phyloP scores from a whole-genome alignment of 2,329 filamentous ascomycete genomes.

The Penicillium oxalicum region DNA sequence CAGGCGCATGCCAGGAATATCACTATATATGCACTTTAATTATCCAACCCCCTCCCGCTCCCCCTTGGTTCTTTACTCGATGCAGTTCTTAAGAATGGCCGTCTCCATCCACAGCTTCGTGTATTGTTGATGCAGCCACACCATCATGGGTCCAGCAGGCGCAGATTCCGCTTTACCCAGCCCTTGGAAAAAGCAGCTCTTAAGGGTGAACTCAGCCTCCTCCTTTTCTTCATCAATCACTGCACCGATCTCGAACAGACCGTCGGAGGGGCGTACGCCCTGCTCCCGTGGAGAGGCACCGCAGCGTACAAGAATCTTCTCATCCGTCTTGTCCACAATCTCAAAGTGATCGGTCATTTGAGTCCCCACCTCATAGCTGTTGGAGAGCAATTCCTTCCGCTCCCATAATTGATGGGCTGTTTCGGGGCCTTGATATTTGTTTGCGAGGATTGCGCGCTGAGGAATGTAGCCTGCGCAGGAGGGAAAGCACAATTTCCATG shows the following conservation, averaged over 20 bases:
- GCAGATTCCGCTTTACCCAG: conserved; percentile 37
- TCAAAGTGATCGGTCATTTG: conserved; percentile 66
- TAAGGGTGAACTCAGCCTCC: conserved; percentile 59
- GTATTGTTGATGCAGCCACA: conserved; percentile 51
- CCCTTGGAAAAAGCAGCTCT: conserved; percentile 58
- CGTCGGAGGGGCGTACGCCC: conserved; percentile 55
- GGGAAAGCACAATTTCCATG: background rate
- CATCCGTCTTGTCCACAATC: conserved; percentile 58
- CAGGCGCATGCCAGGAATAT: too few species aligned
- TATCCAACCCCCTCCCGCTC: too few species aligned
- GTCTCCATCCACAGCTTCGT: conserved; percentile 54
- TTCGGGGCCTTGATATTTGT: conserved; percentile 53
- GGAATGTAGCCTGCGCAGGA: conserved; percentile 37
- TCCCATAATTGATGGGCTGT: conserved; percentile 60
- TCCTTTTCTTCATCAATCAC: conserved; percentile 53
- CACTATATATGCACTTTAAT: too few species aligned
- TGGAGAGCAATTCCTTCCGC: conserved; percentile 48
- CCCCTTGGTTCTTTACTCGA: background rate
- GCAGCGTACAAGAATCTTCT: conserved; percentile 57
- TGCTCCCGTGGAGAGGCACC: conserved; percentile 58
- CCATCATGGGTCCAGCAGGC: conserved; percentile 45
- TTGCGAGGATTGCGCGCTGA: conserved; percentile 54
- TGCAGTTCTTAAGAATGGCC: conserved; percentile 33
- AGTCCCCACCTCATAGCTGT: conserved; percentile 57
- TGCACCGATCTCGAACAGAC: conserved; percentile 60